phyloP scores from a whole-genome alignment of 371 early-diverging fungal species.

The Mortierella sp. region DNA sequence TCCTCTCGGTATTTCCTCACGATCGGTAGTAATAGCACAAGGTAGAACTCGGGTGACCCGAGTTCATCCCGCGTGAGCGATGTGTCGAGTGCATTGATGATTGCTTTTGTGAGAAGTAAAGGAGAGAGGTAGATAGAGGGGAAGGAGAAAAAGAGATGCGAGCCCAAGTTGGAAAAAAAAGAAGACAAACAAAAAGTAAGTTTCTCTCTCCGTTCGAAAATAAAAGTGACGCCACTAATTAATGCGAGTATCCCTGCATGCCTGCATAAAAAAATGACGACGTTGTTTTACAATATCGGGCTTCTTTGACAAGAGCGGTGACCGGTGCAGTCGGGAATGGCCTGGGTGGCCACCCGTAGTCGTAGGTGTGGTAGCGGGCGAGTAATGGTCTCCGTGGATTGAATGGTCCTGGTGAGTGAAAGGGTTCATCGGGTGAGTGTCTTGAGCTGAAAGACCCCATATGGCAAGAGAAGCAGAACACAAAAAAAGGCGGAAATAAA shows the following conservation, averaged over 20 bases:
- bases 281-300: slow-evolving; percentile 34
- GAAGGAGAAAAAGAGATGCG: neutral
- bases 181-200: neutral
- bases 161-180: too few species aligned
- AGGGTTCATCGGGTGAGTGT: slow-evolving; percentile 17
- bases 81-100: slow-evolving; percentile 54
- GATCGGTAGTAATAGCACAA: slow-evolving; percentile 49
- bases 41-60: slow-evolving; percentile 53
- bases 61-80: slow-evolving; percentile 49
- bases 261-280: neutral
- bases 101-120: slow-evolving; percentile 5
- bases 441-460: slow-evolving; percentile 36
- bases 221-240: neutral
- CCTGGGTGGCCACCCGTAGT: slow-evolving; percentile 22
- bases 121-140: neutral
- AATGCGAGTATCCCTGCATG: neutral
- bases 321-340: slow-evolving; percentile 51
- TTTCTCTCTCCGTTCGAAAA: neutral
- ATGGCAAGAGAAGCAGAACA: neutral
- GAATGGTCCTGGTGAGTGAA: slow-evolving; percentile 17
- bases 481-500: too few species aligned
- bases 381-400: slow-evolving; percentile 26
- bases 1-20: slow-evolving; percentile 52
- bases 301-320: slow-evolving; percentile 38
- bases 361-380: slow-evolving; percentile 15